phyloP scores from a whole-genome alignment of 2,329 filamentous ascomycete species.

The Venturia asperata region DNA sequence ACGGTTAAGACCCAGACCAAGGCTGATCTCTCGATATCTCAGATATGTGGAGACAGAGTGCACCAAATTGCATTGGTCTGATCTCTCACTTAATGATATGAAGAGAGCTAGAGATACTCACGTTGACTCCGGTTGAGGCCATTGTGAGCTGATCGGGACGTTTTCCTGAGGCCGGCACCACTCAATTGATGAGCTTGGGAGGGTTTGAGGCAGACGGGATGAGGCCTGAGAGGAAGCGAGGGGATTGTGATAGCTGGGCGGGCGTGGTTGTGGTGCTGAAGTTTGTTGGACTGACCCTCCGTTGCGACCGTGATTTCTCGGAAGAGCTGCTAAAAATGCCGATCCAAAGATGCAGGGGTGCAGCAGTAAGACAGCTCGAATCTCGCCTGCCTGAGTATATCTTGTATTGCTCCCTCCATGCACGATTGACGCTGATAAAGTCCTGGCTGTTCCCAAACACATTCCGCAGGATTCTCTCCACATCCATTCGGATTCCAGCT shows the following conservation, averaged over 20 bases:
- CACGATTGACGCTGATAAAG: background rate
- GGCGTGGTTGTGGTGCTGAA: conserved; percentile 18
- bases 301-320: conserved; percentile 3
- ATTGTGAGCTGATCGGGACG: background rate
- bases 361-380: background rate
- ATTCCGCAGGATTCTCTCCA: background rate
- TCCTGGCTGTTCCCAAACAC: background rate
- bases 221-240: conserved; percentile 19
- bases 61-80: background rate
- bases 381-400: background rate
- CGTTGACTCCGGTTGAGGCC: conserved; percentile 46
- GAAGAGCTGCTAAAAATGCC: conserved; percentile 6
- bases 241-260: conserved; percentile 21
- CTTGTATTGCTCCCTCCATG: background rate
- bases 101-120: conserved; percentile 29
- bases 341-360: background rate
- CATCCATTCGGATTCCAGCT: background rate
- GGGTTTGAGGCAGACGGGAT: conserved; percentile 24
- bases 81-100: background rate
- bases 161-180: background rate
- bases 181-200: conserved; percentile 16
- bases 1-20: background rate
- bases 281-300: background rate
- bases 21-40: background rate
- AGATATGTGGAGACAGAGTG: background rate